Base-by-base conservation (phyloP, 345 rosid genomes). In the Arabidopsis thaliana region DNA sequence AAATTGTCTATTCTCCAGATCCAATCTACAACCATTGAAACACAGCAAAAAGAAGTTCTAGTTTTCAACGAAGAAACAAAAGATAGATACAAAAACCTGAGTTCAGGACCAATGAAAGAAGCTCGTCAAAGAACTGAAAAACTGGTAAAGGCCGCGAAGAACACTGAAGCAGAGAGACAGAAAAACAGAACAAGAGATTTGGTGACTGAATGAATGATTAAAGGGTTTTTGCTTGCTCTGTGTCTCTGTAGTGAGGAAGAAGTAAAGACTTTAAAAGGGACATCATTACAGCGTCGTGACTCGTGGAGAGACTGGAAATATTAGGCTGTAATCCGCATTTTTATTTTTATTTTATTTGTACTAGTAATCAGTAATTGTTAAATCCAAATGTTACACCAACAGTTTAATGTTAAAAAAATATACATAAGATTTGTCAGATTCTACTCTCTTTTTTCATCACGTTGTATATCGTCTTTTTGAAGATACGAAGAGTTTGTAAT, bases 231-330 rank as follows among this genome's bases (percentile, higher is more conserved):
- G 2, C 45, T 68, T 25, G 2, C 45, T 42, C 62, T 58, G 79
- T 61, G 51, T 8, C 46, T 8, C 46, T 70, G 76, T 71, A 77
- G 80, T 71, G 48, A 71, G 60, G 76, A 64, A n/a, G 61, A 71
- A 71, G 80, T 65, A 71, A 77, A 69, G 80, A 40, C 67, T 77
- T 56, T 77, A 71, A 53, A 77, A 65, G 50, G 6, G 22, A 63
- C 50, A 77, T 77, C 80, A 77, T 65, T 71, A 56, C 67, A 34
- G 61, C 71, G 71, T 56, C 66, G 71, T 77, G 76, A 46, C 80
- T 70, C 22, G 61, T 57, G 67, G 52, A 11, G 12, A 50, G 12
- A 50, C 55, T 23, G 55, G 34, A 13, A 23, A 69, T 76, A 57
- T 55, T 30, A 71, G 71, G 45, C 80, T 69, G 76, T 7, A 45